Evolutionary conservation across 306 rosid genomes (phyloP).

Genomic region (Hippophae rhamnoides): DNA sequence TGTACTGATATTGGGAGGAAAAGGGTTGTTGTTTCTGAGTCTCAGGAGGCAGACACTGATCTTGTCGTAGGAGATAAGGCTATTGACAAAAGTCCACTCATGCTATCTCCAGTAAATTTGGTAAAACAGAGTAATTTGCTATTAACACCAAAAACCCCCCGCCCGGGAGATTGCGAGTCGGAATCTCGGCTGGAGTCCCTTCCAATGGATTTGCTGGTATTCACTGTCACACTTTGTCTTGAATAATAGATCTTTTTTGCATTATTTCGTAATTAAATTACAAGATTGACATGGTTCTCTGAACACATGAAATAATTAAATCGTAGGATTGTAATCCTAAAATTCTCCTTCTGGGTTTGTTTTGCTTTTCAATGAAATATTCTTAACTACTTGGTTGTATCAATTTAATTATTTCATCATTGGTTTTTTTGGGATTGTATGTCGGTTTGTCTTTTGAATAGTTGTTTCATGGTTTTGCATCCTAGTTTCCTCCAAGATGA

Average conservation of each 20-base stretch:
- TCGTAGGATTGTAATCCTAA: no score
- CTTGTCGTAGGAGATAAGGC: conserved; percentile 24
- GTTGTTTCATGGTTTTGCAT: no score
- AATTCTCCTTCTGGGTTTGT: no score
- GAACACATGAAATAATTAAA: no score
- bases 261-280: neutral
- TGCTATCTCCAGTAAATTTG: conserved; percentile 69
- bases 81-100: conserved; percentile 53
- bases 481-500: no score
- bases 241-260: neutral
- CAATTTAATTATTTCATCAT: no score
- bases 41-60: conserved; percentile 22
- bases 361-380: no score
- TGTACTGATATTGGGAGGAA: conserved; percentile 62
- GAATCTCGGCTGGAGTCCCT: conserved; percentile 80
- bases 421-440: no score
- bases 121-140: conserved; percentile 33
- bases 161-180: conserved; percentile 34
- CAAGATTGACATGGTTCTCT: no score
- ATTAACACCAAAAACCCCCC: conserved; percentile 65
- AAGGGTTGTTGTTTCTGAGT: conserved; percentile 41
- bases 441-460: no score
- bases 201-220: conserved; percentile 80
- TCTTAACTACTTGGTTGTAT: no score
- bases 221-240: neutral